Evolutionary conservation across 345 rosid species (phyloP), one percentile per base, ranked within the genome.

Genomic region (Streptanthus diversifolius): DNA sequence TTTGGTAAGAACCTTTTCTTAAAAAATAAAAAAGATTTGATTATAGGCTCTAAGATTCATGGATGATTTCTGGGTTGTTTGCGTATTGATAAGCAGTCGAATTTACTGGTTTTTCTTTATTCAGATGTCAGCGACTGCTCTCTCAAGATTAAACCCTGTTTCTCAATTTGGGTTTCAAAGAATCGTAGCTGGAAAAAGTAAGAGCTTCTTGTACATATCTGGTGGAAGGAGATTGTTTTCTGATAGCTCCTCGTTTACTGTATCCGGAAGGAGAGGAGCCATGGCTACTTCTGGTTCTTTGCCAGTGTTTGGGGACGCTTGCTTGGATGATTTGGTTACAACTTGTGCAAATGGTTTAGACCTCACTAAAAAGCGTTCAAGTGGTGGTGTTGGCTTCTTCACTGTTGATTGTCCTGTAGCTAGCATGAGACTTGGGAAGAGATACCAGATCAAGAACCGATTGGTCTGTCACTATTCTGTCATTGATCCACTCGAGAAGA

Each of bases 211-310:
- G 63, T 62, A 63, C 52, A 33, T 30, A 3, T 24, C 53, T 13
- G 63, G 54, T 8, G 80, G 43, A 54, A 66, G 63, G 49, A 79
- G 73, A 5, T 37, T 78, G 6, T 64, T 79, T 35, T 33, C 79
- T 37, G 64, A 74, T 68, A 32, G 66, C 22, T 22, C 69, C 19
- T 63, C 63, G 44, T 75, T 77, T 54, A 59, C 33, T 40, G 56
- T 30, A 64, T 55, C 77, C 18, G 49, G 58, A 58, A 77, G 82
- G 63, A 71, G 51, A 77, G 24, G 37, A 41, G 15, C 83, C 10
- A 86, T 93, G 96, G 87, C 90, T 44, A 86, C 85, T 63, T 83
- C 92, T 70, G 81, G 93, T 71, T 85, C 97, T 27, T 80, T 84
- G 53, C 84, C 91, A 53, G 77, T 88, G 30, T 80, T 79, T 39